Evolutionary conservation across 768 basidiomycete genomes (phyloP), one percentile per base, ranked within the genome.

Genomic region (Punctularia strigosozonata): DNA sequence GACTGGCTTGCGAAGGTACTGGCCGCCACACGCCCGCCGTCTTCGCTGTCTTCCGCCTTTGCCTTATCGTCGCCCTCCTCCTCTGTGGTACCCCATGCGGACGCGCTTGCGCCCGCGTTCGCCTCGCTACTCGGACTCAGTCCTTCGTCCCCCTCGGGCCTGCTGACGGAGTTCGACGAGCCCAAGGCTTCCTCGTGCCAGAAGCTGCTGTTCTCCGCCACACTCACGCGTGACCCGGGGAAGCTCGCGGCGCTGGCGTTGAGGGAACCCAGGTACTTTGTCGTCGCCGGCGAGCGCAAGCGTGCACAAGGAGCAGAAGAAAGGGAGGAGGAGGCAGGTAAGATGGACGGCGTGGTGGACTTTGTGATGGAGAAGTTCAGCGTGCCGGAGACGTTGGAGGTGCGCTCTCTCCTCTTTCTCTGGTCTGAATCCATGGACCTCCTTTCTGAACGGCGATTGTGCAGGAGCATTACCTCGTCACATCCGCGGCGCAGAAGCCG

Each of bases 161-260:
- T 65, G 21, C 50, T 62, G 17, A 59, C 65, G 25, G 57, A 61
- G 4, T 52, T 60, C 25, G 68, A 71, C 37, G 85, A 85, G 51
- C 55, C 50, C 33, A 75, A 63, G 49, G 62, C 64, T 30, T 57
- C 73, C 4, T 82, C 82, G 4, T 95, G 92, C 49, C 94, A 97
- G 55, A 98, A 97, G 53, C 68, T 99, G 3, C 65, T 99, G 6
- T 95, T 99, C 62, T 95, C 91, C 7, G 95, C 95, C 0, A 99
- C 95, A 0, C 70, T 98, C 22, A 95, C 92, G 0, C 74, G 80
- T 6, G 91, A 98, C 61, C 94, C 95, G 0, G 80, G 83, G n/a
- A 92, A 87, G 50, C 80, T 98, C 31, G 80, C 82, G 5, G 76
- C 87, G 0, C 66, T 99, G 25, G 72, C 79, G 33, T 62, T 99